Evolutionary conservation across 257 asterid genomes (phyloP).

Genomic region (Petunia secreta): DNA sequence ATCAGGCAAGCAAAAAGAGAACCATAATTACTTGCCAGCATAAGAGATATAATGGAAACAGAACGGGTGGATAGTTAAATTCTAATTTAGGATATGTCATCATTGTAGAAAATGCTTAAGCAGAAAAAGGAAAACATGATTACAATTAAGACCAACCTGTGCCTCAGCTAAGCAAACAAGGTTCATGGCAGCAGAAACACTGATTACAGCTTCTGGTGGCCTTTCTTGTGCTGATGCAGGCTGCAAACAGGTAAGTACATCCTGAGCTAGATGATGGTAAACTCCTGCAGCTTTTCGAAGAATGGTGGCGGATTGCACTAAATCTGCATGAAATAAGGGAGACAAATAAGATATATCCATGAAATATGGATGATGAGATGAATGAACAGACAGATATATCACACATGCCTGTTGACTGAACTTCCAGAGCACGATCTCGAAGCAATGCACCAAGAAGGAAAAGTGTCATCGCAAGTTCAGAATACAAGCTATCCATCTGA

Average conservation of each 20-base stretch:
- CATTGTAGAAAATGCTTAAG: neutral
- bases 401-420: slow-evolving; percentile 49
- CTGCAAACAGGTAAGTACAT: slow-evolving; percentile 41
- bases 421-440: slow-evolving; percentile 57
- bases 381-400: neutral
- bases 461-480: slow-evolving; percentile 62
- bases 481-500: slow-evolving; percentile 44
- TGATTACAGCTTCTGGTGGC: slow-evolving; percentile 58
- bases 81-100: neutral
- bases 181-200: slow-evolving; percentile 49
- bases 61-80: neutral
- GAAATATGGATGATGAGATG: neutral
- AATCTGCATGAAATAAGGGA: slow-evolving; percentile 42
- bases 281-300: slow-evolving; percentile 80
- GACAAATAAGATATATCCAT: slow-evolving; percentile 17
- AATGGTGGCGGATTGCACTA: slow-evolving; percentile 61
- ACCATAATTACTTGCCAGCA: neutral
- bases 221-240: slow-evolving; percentile 33
- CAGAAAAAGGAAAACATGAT: slow-evolving; percentile 1
- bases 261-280: slow-evolving; percentile 43
- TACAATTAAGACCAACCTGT: slow-evolving; percentile 46
- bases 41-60: neutral
- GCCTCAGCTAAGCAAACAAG: slow-evolving; percentile 77
- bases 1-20: neutral
- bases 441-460: slow-evolving; percentile 60